Conservation (phyloP, 2,329 filamentous ascomycete species). For the Lecanicillium sp. region DNA sequence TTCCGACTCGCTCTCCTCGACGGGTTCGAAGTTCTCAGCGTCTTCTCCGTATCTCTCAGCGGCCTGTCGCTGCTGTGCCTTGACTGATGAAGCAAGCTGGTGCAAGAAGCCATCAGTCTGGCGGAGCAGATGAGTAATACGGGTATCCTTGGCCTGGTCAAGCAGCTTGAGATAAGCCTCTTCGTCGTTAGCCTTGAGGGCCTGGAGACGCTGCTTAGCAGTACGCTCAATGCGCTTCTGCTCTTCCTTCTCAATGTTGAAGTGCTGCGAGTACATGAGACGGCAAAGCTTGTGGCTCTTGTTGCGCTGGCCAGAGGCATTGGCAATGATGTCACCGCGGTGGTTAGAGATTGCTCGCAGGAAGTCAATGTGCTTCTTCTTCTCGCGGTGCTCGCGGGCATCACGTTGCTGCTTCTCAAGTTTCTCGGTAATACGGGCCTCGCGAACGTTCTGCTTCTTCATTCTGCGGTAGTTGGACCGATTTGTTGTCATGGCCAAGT, state of each 20-base stretch:
- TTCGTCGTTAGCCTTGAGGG: conserved; percentile 97
- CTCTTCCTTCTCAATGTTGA: conserved; percentile 97
- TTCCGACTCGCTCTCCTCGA: conserved; percentile 59
- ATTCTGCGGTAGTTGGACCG: conserved; percentile 82
- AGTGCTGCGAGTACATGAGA: conserved; percentile 82
- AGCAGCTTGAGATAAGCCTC: conserved; percentile 97
- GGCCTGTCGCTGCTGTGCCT: conserved; percentile 81
- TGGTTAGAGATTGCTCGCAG: conserved; percentile 80
- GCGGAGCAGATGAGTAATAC: conserved; percentile 93
- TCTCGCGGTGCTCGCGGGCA: conserved; percentile 89
- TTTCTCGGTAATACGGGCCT: conserved; percentile 96
- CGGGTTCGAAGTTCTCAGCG: conserved; percentile 30
- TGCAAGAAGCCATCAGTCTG: conserved; percentile 97
- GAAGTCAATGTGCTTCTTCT: conserved; percentile 94
- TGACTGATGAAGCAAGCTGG: conserved; percentile 90
- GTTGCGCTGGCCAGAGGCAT: conserved; percentile 57
- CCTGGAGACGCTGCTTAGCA: conserved; percentile 98
- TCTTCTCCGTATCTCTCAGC: conserved; percentile 71
- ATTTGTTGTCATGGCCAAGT: conserved; percentile 95
- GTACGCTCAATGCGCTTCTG: conserved; percentile 97
- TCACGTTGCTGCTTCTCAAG: conserved; percentile 98
- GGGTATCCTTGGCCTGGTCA: conserved; percentile 97
- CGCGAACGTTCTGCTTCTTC: conserved; percentile 94
- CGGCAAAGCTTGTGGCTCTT: conserved; percentile 82
- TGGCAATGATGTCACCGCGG: conserved; percentile 66